phyloP scores from a whole-genome alignment of 495 filamentous ascomycete genomes.

The Hyaloscypha hepaticicola region DNA sequence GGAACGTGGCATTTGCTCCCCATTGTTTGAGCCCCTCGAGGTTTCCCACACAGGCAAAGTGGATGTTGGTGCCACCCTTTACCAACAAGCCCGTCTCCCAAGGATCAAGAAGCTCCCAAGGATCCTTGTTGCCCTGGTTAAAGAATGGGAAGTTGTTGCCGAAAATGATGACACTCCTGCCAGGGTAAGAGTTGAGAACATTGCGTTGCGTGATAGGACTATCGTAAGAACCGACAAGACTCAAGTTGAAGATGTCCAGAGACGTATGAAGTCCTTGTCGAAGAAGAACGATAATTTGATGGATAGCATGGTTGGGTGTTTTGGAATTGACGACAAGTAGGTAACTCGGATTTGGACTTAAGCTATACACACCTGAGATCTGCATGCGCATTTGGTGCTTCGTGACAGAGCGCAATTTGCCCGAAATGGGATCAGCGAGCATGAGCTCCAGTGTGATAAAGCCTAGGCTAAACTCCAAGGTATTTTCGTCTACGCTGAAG shows the following conservation, averaged over 20 bases:
- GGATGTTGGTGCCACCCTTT: slow-evolving; percentile 27
- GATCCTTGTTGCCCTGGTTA: slow-evolving; percentile 26
- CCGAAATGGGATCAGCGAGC: slow-evolving; percentile 26
- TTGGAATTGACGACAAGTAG: slow-evolving; percentile 32
- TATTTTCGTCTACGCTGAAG: slow-evolving; percentile 25
- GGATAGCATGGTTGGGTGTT: slow-evolving; percentile 27
- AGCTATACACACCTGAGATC: slow-evolving; percentile 30
- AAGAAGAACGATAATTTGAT: slow-evolving; percentile 27
- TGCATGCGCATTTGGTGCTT: slow-evolving; percentile 30
- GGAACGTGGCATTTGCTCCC: slow-evolving; percentile 17
- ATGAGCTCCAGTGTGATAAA: slow-evolving; percentile 27
- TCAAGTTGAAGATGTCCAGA: slow-evolving; percentile 34
- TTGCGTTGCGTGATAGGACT: slow-evolving; percentile 1
- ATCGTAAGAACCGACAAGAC: slow-evolving; percentile 28
- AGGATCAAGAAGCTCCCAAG: slow-evolving; percentile 30
- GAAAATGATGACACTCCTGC: slow-evolving; percentile 32
- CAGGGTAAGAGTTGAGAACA: slow-evolving; percentile 25
- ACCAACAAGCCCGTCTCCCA: slow-evolving; percentile 19
- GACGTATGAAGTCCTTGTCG: slow-evolving; percentile 16
- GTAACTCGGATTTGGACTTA: slow-evolving; percentile 26
- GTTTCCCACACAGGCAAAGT: slow-evolving; percentile 25
- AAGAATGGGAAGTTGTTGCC: slow-evolving; percentile 34
- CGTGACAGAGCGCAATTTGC: slow-evolving; percentile 16
- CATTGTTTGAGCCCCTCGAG: slow-evolving; percentile 26
- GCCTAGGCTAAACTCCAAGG: slow-evolving; percentile 25